Base-by-base conservation (phyloP, 1,139 yeast genomes). In the Debaryomyces sp. region DNA sequence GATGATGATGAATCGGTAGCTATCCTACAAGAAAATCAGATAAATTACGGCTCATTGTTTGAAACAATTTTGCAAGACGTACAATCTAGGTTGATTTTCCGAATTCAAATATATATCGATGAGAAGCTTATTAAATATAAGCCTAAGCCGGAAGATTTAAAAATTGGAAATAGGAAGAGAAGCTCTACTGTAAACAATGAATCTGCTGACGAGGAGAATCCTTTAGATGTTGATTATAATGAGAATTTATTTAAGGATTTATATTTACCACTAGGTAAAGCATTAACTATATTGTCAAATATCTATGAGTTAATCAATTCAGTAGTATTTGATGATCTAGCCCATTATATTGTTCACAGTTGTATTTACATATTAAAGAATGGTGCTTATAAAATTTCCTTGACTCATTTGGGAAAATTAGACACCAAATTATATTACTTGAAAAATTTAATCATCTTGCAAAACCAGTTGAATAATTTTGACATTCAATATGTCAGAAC, bases 281-380 rank as follows among this genome's bases (percentile, higher is more conserved):
- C 96, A 0, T 70, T 91, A 38, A 78, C 88, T 0, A 69, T 92
- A 13, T 70, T 92, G 32, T 85, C 92, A 22, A 88, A 84, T 60
- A 86, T 92, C 21, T 89, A 90, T 62, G 96, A 89, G 60, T 73
- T 91, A 56, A 80, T 92, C 23, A 85, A 86, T 54, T 82, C 87
- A 1, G 73, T 81, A 8, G 89, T 91, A 1, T 92, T 92, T 68
- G 96, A 91, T 61, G 96, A 90, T 61, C 68, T 92, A 53, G 96
- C 97, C 0, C 96, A 91, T 63, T 83, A 87, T 48, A 84, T 90
- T 49, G 89, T 92, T 5, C 96, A 89, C 61, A 81, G 87, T 43
- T 87, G 96, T 57, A 78, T 92, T 35, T 64, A 70, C 37, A 45
- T 87, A 83, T 27, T 75, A 78, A 63, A 79, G 71, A 63, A 73